Evolutionary conservation across 179 eudicot species (phyloP).

Genomic region (Patellifolia procumbens): DNA sequence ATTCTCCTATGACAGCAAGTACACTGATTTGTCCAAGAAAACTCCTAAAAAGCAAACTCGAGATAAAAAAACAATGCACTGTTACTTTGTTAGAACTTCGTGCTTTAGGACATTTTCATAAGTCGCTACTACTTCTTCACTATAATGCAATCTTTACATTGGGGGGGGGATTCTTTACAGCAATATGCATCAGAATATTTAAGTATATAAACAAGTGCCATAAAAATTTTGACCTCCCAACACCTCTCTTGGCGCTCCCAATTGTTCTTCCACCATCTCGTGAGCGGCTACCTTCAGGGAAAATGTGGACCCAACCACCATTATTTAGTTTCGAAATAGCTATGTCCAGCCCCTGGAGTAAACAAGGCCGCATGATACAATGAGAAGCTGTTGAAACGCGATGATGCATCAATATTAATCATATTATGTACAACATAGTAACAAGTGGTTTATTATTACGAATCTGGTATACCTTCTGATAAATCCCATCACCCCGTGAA

Average conservation of each 20-base stretch:
- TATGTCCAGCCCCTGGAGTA: conserved; percentile 78
- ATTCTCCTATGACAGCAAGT: too few species aligned
- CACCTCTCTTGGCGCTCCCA: conserved; percentile 77
- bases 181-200: background rate
- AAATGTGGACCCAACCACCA: conserved; percentile 98
- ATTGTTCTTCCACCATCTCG: conserved; percentile 89
- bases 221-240: conserved; percentile 61
- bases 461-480: conserved; percentile 67
- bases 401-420: conserved; percentile 3
- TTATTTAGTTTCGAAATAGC: conserved; percentile 81
- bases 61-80: too few species aligned
- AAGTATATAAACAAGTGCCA: background rate
- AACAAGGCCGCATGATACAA: background rate
- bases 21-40: too few species aligned
- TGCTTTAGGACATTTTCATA: background rate
- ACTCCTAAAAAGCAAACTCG: too few species aligned
- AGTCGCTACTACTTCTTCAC: background rate
- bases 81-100: background rate
- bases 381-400: conserved; percentile 8
- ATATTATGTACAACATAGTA: background rate
- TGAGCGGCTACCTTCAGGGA: conserved; percentile 96
- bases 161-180: background rate
- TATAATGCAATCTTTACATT: background rate
- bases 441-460: background rate
- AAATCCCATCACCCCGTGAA: conserved; percentile 90